These are phyloP conservation scores for Saturnispora diversa DNA, from an alignment of 805 yeast genomes.

Conservation along the genomic window DNA sequence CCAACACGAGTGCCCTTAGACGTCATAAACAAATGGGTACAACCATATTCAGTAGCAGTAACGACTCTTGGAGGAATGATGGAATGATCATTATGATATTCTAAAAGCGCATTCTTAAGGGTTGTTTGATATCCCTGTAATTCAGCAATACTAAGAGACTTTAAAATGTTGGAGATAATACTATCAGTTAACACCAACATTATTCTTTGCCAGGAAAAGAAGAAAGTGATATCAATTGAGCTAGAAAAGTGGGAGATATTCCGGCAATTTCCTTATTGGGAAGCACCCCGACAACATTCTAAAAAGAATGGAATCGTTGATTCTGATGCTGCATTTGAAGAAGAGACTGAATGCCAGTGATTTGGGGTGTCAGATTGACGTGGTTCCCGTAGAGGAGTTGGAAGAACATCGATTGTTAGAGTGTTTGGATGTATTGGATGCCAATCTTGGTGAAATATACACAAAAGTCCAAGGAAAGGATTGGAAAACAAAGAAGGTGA, in stretches of 20 bases:
- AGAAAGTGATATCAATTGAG: not conserved
- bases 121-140: constrained; percentile 32
- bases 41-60: constrained; percentile 31
- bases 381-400: not conserved
- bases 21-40: constrained; percentile 57
- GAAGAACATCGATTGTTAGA: not conserved
- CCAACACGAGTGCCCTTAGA: constrained; percentile 51
- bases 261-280: constrained; percentile 2
- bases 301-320: no score
- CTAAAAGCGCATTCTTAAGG: constrained; percentile 32
- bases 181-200: constrained; percentile 32
- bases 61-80: constrained; percentile 51
- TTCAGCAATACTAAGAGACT: constrained; percentile 21
- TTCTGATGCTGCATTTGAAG: no score
- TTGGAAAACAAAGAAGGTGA: constrained; percentile 36
- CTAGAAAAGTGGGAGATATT: no score
- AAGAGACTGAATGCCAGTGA: no score
- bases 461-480: constrained; percentile 27
- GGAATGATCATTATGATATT: constrained; percentile 36
- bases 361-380: not conserved
- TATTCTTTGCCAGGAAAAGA: not conserved
- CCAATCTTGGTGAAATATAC: constrained; percentile 24
- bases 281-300: no score
- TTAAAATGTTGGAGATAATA: constrained; percentile 26
- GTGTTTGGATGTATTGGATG: constrained; percentile 22